Percentiles rank a stretch among this genome's conserved stretches.
Evolutionary conservation across 306 rosid species (phyloP).

Genomic region (Luffa acutangula): DNA sequence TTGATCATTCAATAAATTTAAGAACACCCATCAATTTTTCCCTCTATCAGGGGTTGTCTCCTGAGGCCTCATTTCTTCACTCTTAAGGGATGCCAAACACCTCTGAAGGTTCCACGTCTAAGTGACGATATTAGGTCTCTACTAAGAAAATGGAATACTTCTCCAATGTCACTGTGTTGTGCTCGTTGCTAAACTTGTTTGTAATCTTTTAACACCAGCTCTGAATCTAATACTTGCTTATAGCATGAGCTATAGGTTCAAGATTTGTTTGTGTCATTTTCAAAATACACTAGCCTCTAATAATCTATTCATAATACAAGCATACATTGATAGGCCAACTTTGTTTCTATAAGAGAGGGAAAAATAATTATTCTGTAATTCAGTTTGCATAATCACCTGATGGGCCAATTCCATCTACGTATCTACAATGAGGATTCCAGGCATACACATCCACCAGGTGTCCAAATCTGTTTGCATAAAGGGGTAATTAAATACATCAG

Average conservation of each 20-base stretch:
- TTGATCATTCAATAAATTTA: neutral
- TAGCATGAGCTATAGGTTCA: neutral
- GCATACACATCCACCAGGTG: constrained; percentile 85
- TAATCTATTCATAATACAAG: neutral
- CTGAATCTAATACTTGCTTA: neutral
- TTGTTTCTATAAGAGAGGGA: neutral
- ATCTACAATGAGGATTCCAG: constrained; percentile 94
- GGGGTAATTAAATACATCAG: neutral
- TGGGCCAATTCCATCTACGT: constrained; percentile 80
- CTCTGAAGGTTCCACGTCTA: neutral
- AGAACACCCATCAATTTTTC: neutral
- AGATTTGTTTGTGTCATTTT: neutral
- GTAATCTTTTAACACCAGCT: neutral
- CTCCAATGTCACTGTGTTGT: neutral
- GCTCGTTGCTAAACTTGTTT: neutral
- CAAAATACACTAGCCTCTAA: neutral
- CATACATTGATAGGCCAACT: neutral
- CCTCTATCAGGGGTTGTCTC: neutral
- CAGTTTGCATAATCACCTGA: constrained; percentile 25
- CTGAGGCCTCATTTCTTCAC: neutral
- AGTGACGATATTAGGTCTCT: neutral
- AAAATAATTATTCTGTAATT: neutral
- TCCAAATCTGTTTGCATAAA: constrained; percentile 52
- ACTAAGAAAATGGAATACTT: neutral
- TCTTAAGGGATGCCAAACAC: neutral